phyloP scores from a whole-genome alignment of 139 green algal genomes.

The Coccomyxa sp. region DNA sequence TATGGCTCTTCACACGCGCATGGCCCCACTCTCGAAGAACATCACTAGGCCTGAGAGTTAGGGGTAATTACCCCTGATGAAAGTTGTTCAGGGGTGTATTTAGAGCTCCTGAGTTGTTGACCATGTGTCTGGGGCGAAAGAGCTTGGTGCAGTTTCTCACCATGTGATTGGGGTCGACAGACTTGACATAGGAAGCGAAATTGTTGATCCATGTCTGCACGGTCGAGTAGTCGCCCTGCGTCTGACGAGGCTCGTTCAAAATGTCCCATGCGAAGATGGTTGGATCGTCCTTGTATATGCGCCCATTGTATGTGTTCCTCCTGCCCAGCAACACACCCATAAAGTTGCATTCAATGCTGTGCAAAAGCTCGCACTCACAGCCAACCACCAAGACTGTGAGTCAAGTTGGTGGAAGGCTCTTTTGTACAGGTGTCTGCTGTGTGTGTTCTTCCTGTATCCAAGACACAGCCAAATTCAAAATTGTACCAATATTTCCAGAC shows the following conservation, averaged over 20 bases:
- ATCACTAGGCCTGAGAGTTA: background rate
- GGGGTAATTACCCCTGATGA: too few species aligned
- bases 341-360: background rate
- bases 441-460: too few species aligned
- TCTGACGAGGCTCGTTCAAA: conserved; percentile 1
- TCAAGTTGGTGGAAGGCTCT: too few species aligned
- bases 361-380: too few species aligned
- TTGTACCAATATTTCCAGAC: too few species aligned
- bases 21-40: too few species aligned
- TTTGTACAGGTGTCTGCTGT: too few species aligned
- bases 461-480: too few species aligned
- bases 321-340: background rate
- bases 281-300: conserved; percentile 51
- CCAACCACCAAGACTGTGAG: too few species aligned
- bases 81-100: too few species aligned
- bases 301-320: conserved; percentile 53
- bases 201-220: conserved; percentile 5
- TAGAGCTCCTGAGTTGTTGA: background rate
- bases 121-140: background rate
- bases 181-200: conserved; percentile 2
- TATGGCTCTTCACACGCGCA: too few species aligned
- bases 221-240: background rate
- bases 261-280: conserved; percentile 34
- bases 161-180: conserved; percentile 12
- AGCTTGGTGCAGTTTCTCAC: background rate